phyloP scores from a whole-genome alignment of 768 basidiomycete genomes.

The Lactifluus subvellereus region DNA sequence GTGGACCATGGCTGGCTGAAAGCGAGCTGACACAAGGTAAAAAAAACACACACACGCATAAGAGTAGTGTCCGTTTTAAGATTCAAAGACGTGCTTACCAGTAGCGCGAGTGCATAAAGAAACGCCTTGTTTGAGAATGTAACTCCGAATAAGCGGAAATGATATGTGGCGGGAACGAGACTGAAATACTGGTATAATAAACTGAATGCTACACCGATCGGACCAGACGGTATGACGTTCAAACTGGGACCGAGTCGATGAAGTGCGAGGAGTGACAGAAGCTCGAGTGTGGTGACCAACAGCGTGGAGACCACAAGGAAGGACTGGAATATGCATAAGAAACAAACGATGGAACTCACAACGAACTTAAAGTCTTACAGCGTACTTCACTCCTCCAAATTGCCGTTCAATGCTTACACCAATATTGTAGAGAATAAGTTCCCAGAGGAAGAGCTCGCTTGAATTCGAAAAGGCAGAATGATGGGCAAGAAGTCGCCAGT shows the following conservation, averaged over 20 bases:
- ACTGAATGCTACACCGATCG: constrained; percentile 69
- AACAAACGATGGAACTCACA: not conserved
- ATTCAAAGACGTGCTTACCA: constrained; percentile 41
- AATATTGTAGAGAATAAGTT: constrained; percentile 66
- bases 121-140: constrained; percentile 72
- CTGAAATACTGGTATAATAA: constrained; percentile 79
- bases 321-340: constrained; percentile 46
- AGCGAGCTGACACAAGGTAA: constrained; percentile 46
- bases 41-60: not conserved
- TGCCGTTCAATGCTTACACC: constrained; percentile 72
- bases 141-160: constrained; percentile 69
- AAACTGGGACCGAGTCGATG: constrained; percentile 50
- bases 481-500: constrained; percentile 75
- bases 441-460: constrained; percentile 74
- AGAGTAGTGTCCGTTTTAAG: not conserved
- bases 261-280: constrained; percentile 57
- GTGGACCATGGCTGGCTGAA: constrained; percentile 65
- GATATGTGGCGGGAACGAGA: constrained; percentile 71
- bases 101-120: constrained; percentile 62
- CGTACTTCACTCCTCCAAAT: constrained; percentile 85
- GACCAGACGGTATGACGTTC: constrained; percentile 72
- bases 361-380: constrained; percentile 44
- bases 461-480: constrained; percentile 79
- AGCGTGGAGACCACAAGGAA: constrained; percentile 65
- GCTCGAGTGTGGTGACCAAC: constrained; percentile 62